A percentile compares a stretch with the other conserved stretches of the same genome.
These are phyloP conservation scores for Fallopia convolvulus DNA, from an alignment of 148 eudicot genomes.

Conservation along the genomic window DNA sequence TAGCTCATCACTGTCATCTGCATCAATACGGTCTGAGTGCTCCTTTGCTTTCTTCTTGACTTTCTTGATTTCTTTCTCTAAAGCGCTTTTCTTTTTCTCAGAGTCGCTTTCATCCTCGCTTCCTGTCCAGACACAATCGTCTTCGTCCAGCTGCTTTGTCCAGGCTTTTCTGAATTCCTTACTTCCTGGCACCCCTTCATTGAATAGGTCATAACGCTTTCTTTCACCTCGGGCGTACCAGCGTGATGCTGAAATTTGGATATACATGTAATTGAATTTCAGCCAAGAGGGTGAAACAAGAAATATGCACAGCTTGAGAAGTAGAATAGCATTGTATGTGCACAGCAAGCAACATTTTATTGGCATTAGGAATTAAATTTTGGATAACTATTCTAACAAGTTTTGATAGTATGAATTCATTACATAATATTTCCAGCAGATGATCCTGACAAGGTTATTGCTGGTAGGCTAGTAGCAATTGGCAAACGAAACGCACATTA, in stretches of 20 bases:
- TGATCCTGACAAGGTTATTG: not conserved
- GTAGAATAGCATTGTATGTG: not conserved
- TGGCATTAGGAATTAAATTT: not conserved
- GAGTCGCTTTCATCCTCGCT: slow-evolving; percentile 79
- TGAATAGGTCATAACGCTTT: slow-evolving; percentile 70
- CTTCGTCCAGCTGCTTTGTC: slow-evolving; percentile 69
- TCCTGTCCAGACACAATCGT: slow-evolving; percentile 77
- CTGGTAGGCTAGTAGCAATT: not conserved
- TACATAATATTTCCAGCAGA: not conserved
- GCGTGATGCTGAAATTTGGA: slow-evolving; percentile 36
- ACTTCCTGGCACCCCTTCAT: slow-evolving; percentile 64
- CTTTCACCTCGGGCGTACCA: slow-evolving; percentile 52
- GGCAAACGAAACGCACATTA: not conserved
- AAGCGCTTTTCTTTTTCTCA: slow-evolving; percentile 33
- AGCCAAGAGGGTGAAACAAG: not conserved
- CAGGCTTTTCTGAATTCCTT: slow-evolving; percentile 74
- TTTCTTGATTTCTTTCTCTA: slow-evolving; percentile 74
- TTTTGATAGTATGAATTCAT: not conserved
- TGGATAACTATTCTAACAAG: not conserved
- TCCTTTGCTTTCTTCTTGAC: slow-evolving; percentile 67
- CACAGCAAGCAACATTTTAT: not conserved
- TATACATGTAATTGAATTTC: not conserved
- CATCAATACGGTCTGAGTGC: slow-evolving; percentile 74
- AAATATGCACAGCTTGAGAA: not conserved
- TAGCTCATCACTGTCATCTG: slow-evolving; percentile 87